Conservation (phyloP, 1,139 yeast species). For the Yueomyces sp. region DNA sequence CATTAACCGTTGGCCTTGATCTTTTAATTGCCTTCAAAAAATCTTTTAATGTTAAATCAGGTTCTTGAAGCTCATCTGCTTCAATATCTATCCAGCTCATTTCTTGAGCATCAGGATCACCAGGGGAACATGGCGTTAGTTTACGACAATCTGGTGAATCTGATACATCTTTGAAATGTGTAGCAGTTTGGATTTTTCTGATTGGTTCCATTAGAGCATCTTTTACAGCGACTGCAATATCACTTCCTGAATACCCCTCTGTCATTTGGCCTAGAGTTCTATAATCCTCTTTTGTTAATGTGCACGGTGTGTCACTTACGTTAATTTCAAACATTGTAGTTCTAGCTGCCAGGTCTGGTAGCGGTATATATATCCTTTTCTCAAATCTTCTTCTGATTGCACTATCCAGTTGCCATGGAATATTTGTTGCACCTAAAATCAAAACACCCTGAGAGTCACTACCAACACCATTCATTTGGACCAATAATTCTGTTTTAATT, state of each 20-base stretch:
- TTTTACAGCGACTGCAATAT: conserved; percentile 89
- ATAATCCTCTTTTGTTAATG: conserved; percentile 60
- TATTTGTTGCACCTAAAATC: conserved; percentile 94
- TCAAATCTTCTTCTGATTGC: conserved; percentile 97
- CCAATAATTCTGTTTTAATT: conserved; percentile 89
- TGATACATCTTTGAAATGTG: conserved; percentile 63
- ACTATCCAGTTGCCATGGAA: conserved; percentile 98
- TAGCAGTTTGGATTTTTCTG: conserved; percentile 88
- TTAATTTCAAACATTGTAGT: conserved; percentile 88
- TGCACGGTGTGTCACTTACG: conserved; percentile 83
- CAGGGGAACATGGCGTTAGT: conserved; percentile 93
- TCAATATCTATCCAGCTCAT: conserved; percentile 90
- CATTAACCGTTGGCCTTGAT: conserved; percentile 91
- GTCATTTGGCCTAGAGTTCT: conserved; percentile 82
- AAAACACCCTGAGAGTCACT: conserved; percentile 87
- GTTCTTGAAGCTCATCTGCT: conserved; percentile 82
- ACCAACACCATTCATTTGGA: conserved; percentile 99
- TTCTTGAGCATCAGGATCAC: conserved; percentile 74
- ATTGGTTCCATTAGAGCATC: conserved; percentile 98
- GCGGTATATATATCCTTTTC: conserved; percentile 83
- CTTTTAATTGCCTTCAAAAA: conserved; percentile 85
- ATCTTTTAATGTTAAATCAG: conserved; percentile 80
- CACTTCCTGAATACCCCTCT: conserved; percentile 96
- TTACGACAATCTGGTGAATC: conserved; percentile 27
- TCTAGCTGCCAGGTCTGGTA: conserved; percentile 88